These are phyloP conservation scores for Fusarium praegraminearum DNA, from an alignment of 2,329 filamentous ascomycete species.

Conservation along the genomic window DNA sequence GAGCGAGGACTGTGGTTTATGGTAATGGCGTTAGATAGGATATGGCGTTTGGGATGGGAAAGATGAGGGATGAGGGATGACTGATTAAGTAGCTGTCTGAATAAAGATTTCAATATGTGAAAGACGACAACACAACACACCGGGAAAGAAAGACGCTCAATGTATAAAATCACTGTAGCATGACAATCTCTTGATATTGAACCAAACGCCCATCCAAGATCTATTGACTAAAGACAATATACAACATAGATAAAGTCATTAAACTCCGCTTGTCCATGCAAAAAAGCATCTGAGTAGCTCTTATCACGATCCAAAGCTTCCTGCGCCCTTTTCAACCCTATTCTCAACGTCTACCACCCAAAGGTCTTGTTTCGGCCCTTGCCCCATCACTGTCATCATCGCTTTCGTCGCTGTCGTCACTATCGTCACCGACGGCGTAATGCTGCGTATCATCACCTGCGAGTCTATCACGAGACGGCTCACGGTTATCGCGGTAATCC, in stretches of 20 bases:
- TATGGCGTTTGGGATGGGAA: slow-evolving; percentile 36
- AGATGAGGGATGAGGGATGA: slow-evolving; percentile 22
- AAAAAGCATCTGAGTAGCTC: slow-evolving; percentile 16
- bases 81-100: slow-evolving; percentile 14
- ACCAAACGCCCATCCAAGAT: slow-evolving; percentile 40
- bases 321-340: background rate
- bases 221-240: slow-evolving; percentile 34
- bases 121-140: background rate
- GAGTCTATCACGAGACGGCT: slow-evolving; percentile 51
- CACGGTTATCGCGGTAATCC: slow-evolving; percentile 58
- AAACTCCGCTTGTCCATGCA: slow-evolving; percentile 47
- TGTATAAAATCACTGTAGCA: background rate
- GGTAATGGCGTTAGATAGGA: slow-evolving; percentile 31
- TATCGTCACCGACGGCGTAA: slow-evolving; percentile 65
- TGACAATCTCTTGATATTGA: background rate
- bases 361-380: slow-evolving; percentile 44
- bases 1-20: background rate
- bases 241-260: slow-evolving; percentile 29
- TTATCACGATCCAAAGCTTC: slow-evolving; percentile 5
- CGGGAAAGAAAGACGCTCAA: background rate
- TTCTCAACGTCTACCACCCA: slow-evolving; percentile 37
- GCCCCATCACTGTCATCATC: slow-evolving; percentile 55
- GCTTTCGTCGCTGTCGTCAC: slow-evolving; percentile 57
- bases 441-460: slow-evolving; percentile 56
- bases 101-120: background rate